Evolutionary conservation across 1,139 yeast species (phyloP).

Genomic region (Yamadazyma songkhlaensis): DNA sequence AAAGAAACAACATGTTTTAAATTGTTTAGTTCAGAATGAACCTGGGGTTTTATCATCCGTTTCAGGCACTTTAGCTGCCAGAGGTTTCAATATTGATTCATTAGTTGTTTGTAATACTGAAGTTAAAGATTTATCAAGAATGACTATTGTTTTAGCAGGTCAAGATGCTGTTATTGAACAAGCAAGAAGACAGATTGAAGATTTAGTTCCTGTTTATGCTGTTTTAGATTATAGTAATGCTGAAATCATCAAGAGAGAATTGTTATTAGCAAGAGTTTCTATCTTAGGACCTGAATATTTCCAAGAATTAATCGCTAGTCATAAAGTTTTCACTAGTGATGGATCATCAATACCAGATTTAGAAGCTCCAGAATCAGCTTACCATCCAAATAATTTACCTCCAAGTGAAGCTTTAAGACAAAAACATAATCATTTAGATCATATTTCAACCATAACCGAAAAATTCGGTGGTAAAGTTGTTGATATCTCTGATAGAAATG

Average conservation of each 20-base stretch:
- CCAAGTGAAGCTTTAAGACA: constrained; percentile 93
- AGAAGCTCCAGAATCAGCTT: constrained; percentile 53
- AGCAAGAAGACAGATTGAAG: constrained; percentile 98
- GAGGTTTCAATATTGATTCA: constrained; percentile 97
- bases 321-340: constrained; percentile 50
- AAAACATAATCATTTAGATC: constrained; percentile 84
- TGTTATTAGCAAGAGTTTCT: constrained; percentile 86
- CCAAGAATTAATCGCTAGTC: constrained; percentile 90
- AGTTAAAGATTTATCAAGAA: constrained; percentile 89
- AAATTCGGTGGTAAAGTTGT: constrained; percentile 93
- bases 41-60: constrained; percentile 95
- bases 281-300: constrained; percentile 95
- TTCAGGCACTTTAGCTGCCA: constrained; percentile 93
- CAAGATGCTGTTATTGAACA: constrained; percentile 97
- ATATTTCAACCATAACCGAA: constrained; percentile 73
- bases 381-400: constrained; percentile 87
- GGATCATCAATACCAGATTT: constrained; percentile 45
- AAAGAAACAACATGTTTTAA: constrained; percentile 80
- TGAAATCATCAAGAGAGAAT: constrained; percentile 86
- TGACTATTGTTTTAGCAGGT: constrained; percentile 94
- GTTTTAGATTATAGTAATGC: constrained; percentile 92
- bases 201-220: constrained; percentile 96
- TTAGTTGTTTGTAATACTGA: constrained; percentile 96
- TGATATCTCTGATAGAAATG: constrained; percentile 90
- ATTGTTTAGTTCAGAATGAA: constrained; percentile 96